Evolutionary conservation across 208 protist species (phyloP).

Genomic region (Wallacemonas sp.): DNA sequence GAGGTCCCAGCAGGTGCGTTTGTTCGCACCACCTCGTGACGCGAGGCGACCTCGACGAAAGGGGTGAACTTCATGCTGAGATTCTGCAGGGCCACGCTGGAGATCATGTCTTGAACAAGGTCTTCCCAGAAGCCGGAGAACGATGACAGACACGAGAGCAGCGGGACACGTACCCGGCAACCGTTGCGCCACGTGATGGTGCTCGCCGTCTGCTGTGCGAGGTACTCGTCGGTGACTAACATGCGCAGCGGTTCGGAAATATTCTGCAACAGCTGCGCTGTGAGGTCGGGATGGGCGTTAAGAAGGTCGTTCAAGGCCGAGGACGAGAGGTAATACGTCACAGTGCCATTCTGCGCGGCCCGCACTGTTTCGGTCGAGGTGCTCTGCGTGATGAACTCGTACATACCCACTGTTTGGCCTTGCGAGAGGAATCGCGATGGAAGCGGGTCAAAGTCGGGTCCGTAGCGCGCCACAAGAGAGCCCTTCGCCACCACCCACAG

Average conservation of each 20-base stretch:
- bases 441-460: conserved; percentile 46
- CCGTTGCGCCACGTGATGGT: conserved; percentile 42
- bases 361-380: conserved; percentile 68
- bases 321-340: conserved; percentile 77
- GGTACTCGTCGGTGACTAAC: conserved; percentile 66
- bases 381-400: conserved; percentile 74
- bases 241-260: conserved; percentile 68
- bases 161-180: conserved; percentile 43
- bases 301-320: conserved; percentile 71
- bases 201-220: conserved; percentile 32
- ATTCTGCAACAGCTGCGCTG: conserved; percentile 77
- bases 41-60: conserved; percentile 19
- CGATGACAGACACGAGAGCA: conserved; percentile 23
- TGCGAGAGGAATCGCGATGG: conserved; percentile 53
- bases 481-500: conserved; percentile 73
- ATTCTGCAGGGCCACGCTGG: conserved; percentile 39
- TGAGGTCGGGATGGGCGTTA: conserved; percentile 67
- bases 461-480: conserved; percentile 46
- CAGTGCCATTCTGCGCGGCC: conserved; percentile 60
- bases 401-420: conserved; percentile 76
- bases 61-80: conserved; percentile 55
- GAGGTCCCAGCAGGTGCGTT: background rate
- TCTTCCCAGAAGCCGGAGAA: conserved; percentile 53
- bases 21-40: conserved; percentile 8
- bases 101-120: conserved; percentile 63